Conservation (phyloP, 176 grass and related monocot species). For the Puccinellia tenuiflora region DNA sequence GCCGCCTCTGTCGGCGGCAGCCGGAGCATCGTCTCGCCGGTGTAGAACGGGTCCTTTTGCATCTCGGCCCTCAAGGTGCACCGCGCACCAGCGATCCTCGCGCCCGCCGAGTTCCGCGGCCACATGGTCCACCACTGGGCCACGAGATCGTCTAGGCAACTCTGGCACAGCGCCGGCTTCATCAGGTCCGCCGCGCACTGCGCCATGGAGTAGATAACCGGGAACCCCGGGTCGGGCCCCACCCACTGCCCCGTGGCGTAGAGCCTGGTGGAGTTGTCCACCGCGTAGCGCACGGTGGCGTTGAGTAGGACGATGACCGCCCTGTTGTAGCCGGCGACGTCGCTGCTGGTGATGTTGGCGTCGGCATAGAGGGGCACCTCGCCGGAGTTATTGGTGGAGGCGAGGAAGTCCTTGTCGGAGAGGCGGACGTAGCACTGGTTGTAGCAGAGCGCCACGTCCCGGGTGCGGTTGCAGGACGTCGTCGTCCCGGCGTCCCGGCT, state of each 20-base stretch:
- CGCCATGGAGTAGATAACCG: neutral
- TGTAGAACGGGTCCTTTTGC: slow-evolving; percentile 19
- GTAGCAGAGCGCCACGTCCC: neutral
- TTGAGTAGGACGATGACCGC: neutral
- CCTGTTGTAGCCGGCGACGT: neutral
- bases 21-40: neutral
- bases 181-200: slow-evolving; percentile 3
- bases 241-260: neutral
- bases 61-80: neutral
- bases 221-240: neutral
- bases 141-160: neutral
- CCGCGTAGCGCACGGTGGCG: neutral
- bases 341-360: neutral
- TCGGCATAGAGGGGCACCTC: neutral
- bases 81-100: slow-evolving; percentile 1
- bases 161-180: neutral
- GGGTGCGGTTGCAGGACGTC: too few species aligned
- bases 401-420: neutral
- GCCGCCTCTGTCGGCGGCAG: neutral
- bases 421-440: neutral
- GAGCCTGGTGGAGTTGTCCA: neutral
- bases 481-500: too few species aligned
- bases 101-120: neutral
- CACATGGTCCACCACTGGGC: neutral
- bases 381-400: neutral